Base-by-base conservation (phyloP, 1,284 basidiomycete species). In the Cystobasidiaceae sp. region DNA sequence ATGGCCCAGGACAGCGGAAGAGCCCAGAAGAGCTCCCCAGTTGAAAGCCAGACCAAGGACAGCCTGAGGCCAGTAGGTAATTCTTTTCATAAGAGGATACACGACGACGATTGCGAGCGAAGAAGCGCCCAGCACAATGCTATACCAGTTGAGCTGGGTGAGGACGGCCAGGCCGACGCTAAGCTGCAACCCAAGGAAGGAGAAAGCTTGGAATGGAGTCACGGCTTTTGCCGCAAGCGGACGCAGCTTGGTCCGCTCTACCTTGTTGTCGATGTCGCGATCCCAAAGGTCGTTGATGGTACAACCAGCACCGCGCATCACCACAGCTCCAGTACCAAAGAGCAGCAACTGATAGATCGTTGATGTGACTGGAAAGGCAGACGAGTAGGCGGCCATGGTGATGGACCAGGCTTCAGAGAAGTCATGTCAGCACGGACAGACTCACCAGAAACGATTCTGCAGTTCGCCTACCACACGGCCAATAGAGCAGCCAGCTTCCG, bases 251-350 rank as follows among this genome's bases (percentile, higher is more conserved):
- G 87, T 89, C 55, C 87, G 79, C 69, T 82, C 86, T 85, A 98
- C 96, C 62, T 87, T 85, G 73, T 85, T 86, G 79, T 99, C 96
- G 65, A 97, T 83, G 71, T 90, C 84, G 69, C 82, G 82, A 76
- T 99, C 96, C 93, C 96, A 98, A 86, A 99, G 88, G 75, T 99
- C 96, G 75, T 98, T 98, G 74, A 98, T 96, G 0, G 92, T 97
- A 76, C 96, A 99, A 4, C 96, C 96, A 5, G 96, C 96, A 6
- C 96, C 93, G 19, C 96, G 86, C 96, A 98, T 98, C 61, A 98
- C 83, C 45, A 97, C 74, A 0, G 96, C 92, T 0, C 96, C 96
- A 2, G 88, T 77, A 1, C 89, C 93, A 74, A 98, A 98, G 0
- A 98, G 80, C 27, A 83, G 79, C 39, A 90, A 80, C 73, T 92